A percentile compares a stretch with the other conserved stretches of the same genome.
These are phyloP conservation scores for Rhododendron mucronatum DNA, from an alignment of 148 eudicot genomes.

Conservation along the genomic window DNA sequence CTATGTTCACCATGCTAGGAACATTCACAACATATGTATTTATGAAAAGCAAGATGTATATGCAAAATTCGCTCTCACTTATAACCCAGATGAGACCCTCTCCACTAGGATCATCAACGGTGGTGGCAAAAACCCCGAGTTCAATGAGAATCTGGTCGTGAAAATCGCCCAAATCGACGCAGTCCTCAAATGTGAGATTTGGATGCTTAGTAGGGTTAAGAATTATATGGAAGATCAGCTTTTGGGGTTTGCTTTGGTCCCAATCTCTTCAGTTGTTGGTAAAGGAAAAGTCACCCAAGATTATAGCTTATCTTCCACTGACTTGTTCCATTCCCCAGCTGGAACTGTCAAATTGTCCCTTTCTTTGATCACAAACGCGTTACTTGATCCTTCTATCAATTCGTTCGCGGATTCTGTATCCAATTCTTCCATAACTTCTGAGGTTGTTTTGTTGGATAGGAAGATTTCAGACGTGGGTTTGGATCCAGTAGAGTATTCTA, in stretches of 20 bases:
- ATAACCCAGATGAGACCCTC: constrained; percentile 60
- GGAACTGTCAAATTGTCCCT: constrained; percentile 64
- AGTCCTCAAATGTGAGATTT: constrained; percentile 71
- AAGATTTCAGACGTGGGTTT: constrained; percentile 21
- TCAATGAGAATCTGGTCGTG: constrained; percentile 45
- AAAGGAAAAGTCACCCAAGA: constrained; percentile 50
- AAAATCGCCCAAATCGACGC: constrained; percentile 49
- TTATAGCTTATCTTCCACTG: constrained; percentile 69
- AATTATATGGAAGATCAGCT: constrained; percentile 70
- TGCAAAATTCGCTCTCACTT: constrained; percentile 83
- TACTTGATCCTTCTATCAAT: constrained; percentile 16
- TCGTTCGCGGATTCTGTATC: constrained; percentile 19
- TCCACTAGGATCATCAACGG: constrained; percentile 52
- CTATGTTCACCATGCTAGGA: constrained; percentile 73
- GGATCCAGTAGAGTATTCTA: constrained; percentile 46
- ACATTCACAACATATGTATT: constrained; percentile 83
- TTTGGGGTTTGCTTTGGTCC: constrained; percentile 69
- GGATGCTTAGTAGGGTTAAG: constrained; percentile 75
- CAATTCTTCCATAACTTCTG: constrained; percentile 45
- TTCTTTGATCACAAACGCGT: constrained; percentile 23
- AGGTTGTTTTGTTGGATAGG: constrained; percentile 47
- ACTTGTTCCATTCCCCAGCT: constrained; percentile 81
- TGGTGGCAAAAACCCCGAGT: constrained; percentile 80
- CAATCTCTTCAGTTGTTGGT: constrained; percentile 37
- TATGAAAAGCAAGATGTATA: constrained; percentile 80